A percentile compares a stretch with the other conserved stretches of the same genome.
Evolutionary conservation across 2,329 filamentous ascomycete genomes (phyloP).

Genomic region (Lasiodiplodia sp.): DNA sequence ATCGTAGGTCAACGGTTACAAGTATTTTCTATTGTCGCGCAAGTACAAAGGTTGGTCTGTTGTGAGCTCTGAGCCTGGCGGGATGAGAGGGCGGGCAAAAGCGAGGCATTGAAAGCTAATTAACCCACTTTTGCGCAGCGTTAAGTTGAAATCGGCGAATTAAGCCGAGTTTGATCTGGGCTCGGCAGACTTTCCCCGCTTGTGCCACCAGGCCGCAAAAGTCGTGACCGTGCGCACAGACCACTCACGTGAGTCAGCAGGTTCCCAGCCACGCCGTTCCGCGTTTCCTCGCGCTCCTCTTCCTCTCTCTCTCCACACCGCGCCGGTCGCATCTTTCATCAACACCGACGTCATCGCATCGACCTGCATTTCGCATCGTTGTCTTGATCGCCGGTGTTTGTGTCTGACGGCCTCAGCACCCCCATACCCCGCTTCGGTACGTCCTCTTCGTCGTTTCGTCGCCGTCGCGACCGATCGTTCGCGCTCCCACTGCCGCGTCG

Average conservation of each 20-base stretch:
- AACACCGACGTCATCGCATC: conserved; percentile 23
- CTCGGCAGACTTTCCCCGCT: neutral
- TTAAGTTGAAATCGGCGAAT: neutral
- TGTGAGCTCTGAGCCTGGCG: neutral
- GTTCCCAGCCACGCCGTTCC: neutral
- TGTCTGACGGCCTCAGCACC: neutral
- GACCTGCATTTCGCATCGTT: neutral
- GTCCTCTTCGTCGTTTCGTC: neutral
- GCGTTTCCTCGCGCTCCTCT: conserved; percentile 4
- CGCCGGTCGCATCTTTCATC: conserved; percentile 23
- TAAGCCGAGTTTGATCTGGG: neutral
- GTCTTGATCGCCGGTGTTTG: neutral
- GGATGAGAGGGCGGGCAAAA: neutral
- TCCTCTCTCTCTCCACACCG: neutral
- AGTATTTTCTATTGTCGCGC: neutral
- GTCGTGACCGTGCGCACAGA: neutral
- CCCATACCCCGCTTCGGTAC: neutral
- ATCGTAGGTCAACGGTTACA: neutral
- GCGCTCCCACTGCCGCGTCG: neutral
- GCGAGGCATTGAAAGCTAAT: neutral
- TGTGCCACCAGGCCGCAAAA: neutral
- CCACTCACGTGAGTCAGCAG: neutral
- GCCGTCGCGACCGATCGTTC: conserved; percentile 1
- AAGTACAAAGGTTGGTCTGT: too few relatives aligned
- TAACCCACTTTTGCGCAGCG: neutral